Percentiles rank a stretch among this genome's conserved stretches.
phyloP scores from a whole-genome alignment of 2,329 filamentous ascomycete genomes.

The Beauveria brongniartii region DNA sequence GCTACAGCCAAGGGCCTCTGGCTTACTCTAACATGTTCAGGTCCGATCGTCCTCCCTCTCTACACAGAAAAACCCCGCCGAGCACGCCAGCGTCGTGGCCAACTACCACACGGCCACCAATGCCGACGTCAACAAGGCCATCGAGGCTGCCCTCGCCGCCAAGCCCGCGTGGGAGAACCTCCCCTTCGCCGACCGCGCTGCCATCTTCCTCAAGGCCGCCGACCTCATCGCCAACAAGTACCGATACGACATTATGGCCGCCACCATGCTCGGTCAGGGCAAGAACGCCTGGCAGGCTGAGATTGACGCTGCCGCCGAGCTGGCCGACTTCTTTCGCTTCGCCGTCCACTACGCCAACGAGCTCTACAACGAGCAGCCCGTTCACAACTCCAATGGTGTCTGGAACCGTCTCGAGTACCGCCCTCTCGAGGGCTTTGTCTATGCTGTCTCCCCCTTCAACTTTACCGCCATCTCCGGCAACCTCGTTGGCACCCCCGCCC shows the following conservation, averaged over 20 bases:
- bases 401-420: constrained; percentile 92
- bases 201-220: constrained; percentile 92
- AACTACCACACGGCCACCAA: constrained; percentile 76
- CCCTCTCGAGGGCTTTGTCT: constrained; percentile 89
- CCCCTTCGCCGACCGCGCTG: constrained; percentile 83
- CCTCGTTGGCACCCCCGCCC: constrained; percentile 69
- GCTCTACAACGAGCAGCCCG: constrained; percentile 79
- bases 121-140: constrained; percentile 69
- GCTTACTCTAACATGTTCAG: constrained; percentile 27
- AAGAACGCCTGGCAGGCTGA: constrained; percentile 99
- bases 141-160: constrained; percentile 76
- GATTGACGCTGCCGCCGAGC: constrained; percentile 89
- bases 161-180: constrained; percentile 79
- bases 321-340: constrained; percentile 88
- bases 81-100: constrained; percentile 69
- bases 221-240: constrained; percentile 89
- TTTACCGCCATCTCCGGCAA: constrained; percentile 94
- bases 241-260: constrained; percentile 91
- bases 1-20: not conserved
- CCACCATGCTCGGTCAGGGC: constrained; percentile 92
- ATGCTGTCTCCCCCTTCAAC: constrained; percentile 92
- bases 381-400: constrained; percentile 71
- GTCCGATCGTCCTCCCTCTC: constrained; percentile 58
- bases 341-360: constrained; percentile 92
- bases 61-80: constrained; percentile 73